Evolutionary conservation across 2,329 filamentous ascomycete species (phyloP), one percentile per base, ranked within the genome.

Genomic region (Fusarium euwallaceae): DNA sequence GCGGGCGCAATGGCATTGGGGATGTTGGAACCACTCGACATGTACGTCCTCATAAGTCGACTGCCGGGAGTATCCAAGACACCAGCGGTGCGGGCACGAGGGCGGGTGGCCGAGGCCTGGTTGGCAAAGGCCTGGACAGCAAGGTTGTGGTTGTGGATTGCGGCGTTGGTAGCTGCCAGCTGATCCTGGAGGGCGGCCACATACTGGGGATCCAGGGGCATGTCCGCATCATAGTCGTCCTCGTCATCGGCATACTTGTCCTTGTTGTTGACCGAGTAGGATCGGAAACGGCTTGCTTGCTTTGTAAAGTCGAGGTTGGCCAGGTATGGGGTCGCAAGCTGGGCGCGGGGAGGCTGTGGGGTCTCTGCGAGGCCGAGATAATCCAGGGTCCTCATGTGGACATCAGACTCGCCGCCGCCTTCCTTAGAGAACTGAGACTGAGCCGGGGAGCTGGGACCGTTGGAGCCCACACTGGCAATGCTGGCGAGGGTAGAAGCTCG

Each of bases 241-340:
- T 97, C 95, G 56, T 95, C 93, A 78, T 97, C 95, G 3, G 94
- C 95, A 79, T 98, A 98, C 82, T 97, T 97, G 82, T 98, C 96
- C 84, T 97, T 98, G 66, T 97, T 97, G 83, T 99, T 99, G 75
- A 99, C 97, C 1, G 97, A 99, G 83, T 98, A 98, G 2, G 97
- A 99, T 56, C 97, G 92, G 87, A 98, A 97, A 62, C 97, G 92
- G 82, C 94, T 98, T 53, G 92, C 89, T 78, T 94, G 93, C 81
- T 92, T 93, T 75, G 94, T 89, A 81, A 94, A 92, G 71, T 92
- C 92, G 70, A 96, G 86, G 79, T 93, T 93, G 53, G 93, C 92
- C 37, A 96, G 87, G 74, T 95, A 93, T 3, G 93, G 92, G 10
- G 94, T 92, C 48, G 92, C 92, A 72, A 97, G 86, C 72, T 92